Evolutionary conservation across 805 yeast species (phyloP).

Genomic region (Candida dendrica): DNA sequence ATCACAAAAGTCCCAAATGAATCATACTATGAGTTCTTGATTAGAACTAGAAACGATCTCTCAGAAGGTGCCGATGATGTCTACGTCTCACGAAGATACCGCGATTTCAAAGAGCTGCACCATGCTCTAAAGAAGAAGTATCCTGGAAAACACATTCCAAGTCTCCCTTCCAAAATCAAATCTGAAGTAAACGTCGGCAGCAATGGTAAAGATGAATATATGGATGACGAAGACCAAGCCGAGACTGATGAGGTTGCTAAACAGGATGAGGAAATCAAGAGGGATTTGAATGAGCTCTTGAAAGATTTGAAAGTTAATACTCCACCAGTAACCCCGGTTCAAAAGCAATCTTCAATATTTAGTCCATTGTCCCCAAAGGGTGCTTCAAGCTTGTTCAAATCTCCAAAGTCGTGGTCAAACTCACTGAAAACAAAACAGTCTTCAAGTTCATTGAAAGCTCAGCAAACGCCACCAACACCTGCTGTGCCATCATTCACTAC

Average conservation of each 20-base stretch:
- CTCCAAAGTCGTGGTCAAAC: background rate
- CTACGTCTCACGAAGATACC: constrained; percentile 50
- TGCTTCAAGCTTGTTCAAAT: background rate
- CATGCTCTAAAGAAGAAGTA: constrained; percentile 42
- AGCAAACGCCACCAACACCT: background rate
- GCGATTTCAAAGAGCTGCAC: constrained; percentile 59
- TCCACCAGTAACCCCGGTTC: constrained; percentile 2
- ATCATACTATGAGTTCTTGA: constrained; percentile 16
- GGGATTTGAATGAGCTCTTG: constrained; percentile 12
- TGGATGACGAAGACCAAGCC: constrained; percentile 12
- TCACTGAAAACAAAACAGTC: constrained; percentile 1
- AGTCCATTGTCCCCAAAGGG: constrained; percentile 3
- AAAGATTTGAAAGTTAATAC: constrained; percentile 8
- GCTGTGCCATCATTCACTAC: background rate
- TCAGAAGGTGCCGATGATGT: constrained; percentile 12
- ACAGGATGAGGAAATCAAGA: constrained; percentile 15
- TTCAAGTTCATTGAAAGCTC: background rate
- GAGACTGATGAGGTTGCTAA: constrained; percentile 8
- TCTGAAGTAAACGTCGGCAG: constrained; percentile 23
- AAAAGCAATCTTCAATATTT: constrained; percentile 5
- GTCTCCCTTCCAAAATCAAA: constrained; percentile 49
- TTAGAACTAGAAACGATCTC: constrained; percentile 13
- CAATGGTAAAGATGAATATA: constrained; percentile 9
- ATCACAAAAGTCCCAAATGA: constrained; percentile 11
- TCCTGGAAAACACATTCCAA: constrained; percentile 64